A percentile compares a stretch with the other conserved stretches of the same genome.
Evolutionary conservation across 495 filamentous ascomycete species (phyloP).

Genomic region (Trichocladium uniseriatum): DNA sequence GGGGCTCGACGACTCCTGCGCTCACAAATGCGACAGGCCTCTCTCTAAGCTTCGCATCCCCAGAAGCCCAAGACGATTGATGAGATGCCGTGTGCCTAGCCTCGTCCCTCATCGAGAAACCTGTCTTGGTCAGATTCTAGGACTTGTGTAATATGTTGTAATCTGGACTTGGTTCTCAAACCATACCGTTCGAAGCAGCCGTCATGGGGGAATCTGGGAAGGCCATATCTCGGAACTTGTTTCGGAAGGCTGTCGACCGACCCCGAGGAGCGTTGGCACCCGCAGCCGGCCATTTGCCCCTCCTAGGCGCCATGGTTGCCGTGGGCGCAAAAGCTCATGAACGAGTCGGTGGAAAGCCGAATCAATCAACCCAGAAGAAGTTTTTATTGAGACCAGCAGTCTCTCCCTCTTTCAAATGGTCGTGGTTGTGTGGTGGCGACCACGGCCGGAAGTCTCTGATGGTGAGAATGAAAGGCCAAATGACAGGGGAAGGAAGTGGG

Average conservation of each 20-base stretch:
- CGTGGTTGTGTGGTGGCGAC: background rate
- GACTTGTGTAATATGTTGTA: background rate
- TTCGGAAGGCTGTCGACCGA: conserved; percentile 2
- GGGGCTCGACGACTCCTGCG: conserved; percentile 50
- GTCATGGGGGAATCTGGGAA: background rate
- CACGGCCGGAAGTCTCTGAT: background rate
- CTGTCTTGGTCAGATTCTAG: conserved; percentile 21
- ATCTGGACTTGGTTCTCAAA: too few relatives aligned
- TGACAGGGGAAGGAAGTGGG: background rate
- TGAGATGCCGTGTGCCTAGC: conserved; percentile 66
- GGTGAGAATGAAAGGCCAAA: background rate
- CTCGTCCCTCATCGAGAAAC: conserved; percentile 62
- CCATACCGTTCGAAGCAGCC: conserved; percentile 10
- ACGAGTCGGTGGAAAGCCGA: background rate
- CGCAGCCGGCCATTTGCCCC: conserved; percentile 14
- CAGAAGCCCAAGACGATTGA: conserved; percentile 23
- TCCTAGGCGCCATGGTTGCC: conserved; percentile 13
- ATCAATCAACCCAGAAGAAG: background rate
- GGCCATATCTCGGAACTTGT: conserved; percentile 1
- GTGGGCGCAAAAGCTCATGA: background rate
- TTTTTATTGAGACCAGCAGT: too few relatives aligned
- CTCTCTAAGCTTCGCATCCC: conserved; percentile 36
- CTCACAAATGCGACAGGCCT: conserved; percentile 66
- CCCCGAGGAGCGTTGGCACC: conserved; percentile 5
- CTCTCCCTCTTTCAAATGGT: too few relatives aligned